Conservation (phyloP, 176 grass and related monocot genomes). For the Avena eriantha region DNA sequence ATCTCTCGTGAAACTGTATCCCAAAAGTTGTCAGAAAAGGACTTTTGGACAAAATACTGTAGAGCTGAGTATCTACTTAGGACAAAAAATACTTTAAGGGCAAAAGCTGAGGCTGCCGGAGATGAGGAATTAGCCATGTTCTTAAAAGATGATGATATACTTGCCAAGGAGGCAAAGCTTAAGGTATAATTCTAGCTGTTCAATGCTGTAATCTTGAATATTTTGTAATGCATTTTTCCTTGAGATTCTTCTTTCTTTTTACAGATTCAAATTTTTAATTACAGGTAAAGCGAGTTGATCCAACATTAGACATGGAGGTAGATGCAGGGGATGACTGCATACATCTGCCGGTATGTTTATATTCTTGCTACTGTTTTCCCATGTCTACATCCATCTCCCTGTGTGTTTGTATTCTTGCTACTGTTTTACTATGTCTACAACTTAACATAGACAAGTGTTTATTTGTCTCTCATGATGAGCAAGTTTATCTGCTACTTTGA, state of each 20-base stretch:
- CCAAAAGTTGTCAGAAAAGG: conserved; percentile 70
- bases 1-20: conserved; percentile 30
- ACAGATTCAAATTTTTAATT: conserved; percentile 33
- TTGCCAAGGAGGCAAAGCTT: conserved; percentile 75
- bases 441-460: conserved; percentile 28
- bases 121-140: conserved; percentile 96
- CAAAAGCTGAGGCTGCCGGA: conserved; percentile 86
- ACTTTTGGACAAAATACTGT: conserved; percentile 97
- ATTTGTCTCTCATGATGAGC: conserved; percentile 31
- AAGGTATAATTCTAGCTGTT: conserved; percentile 59
- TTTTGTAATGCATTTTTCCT: conserved; percentile 34
- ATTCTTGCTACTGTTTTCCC: too few species aligned
- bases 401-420: conserved; percentile 46
- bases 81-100: conserved; percentile 76
- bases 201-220: conserved; percentile 1
- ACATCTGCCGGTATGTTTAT: too few species aligned
- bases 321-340: conserved; percentile 68
- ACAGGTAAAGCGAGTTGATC: conserved; percentile 94
- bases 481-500: conserved; percentile 28
- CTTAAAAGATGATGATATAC: conserved; percentile 87
- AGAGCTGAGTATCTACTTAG: conserved; percentile 94
- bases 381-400: conserved; percentile 75
- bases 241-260: not conserved
- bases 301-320: conserved; percentile 93
- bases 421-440: conserved; percentile 30